Conservation (phyloP, 2,329 filamentous ascomycete genomes). For the Cladophialophora immunda region DNA sequence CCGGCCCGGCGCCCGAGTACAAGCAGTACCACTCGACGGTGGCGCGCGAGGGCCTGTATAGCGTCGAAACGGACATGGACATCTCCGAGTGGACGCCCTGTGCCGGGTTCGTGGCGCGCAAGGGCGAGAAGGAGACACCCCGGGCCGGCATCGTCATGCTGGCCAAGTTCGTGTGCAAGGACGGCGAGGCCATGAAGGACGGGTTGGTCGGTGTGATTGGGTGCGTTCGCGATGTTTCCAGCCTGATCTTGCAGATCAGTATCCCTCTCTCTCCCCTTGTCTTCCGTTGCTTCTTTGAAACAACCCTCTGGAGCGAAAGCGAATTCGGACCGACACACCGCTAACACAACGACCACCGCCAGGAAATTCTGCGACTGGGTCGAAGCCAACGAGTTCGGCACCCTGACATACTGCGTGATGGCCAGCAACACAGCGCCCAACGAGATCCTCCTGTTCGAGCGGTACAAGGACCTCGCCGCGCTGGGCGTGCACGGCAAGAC, state of each 20-base stretch:
- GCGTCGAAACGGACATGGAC: constrained; percentile 26
- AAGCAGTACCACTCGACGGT: constrained; percentile 25
- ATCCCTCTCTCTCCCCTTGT: not conserved
- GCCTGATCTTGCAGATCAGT: not conserved
- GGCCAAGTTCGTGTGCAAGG: constrained; percentile 38
- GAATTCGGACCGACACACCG: no score
- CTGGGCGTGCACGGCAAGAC: constrained; percentile 36
- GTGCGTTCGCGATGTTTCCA: constrained; percentile 21
- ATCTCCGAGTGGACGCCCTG: constrained; percentile 34
- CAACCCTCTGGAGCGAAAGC: not conserved
- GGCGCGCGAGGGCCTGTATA: constrained; percentile 27
- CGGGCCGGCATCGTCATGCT: constrained; percentile 37
- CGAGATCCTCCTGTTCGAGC: constrained; percentile 38
- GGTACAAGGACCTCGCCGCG: constrained; percentile 36
- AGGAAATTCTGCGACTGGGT: constrained; percentile 38
- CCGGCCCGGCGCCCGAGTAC: constrained; percentile 8
- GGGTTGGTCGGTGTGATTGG: constrained; percentile 34
- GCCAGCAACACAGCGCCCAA: constrained; percentile 30
- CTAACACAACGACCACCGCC: constrained; percentile 2
- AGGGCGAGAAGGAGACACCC: constrained; percentile 27
- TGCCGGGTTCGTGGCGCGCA: constrained; percentile 37
- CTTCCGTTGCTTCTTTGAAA: not conserved
- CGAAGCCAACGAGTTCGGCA: constrained; percentile 33
- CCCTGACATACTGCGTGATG: constrained; percentile 37
- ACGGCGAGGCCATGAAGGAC: constrained; percentile 29